Conservation (phyloP, 148 eudicot species). For the Rhododendron ovatum region DNA sequence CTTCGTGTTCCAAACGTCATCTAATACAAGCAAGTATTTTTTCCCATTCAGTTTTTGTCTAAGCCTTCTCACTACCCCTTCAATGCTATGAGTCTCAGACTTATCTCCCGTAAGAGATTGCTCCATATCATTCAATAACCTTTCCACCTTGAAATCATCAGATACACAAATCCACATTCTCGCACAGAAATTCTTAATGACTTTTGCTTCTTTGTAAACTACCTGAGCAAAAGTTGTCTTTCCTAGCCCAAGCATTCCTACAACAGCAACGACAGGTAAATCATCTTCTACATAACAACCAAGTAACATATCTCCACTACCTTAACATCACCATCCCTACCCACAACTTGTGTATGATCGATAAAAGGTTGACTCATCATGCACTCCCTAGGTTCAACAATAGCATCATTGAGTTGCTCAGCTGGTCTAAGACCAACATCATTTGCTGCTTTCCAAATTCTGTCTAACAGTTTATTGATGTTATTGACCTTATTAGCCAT, state of each 20-base stretch:
- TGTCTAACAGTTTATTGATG: not conserved
- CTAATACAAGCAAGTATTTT: not conserved
- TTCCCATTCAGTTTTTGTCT: not conserved
- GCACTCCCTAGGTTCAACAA: not conserved
- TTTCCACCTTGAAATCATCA: not conserved
- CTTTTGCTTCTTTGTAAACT: not conserved
- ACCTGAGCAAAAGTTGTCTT: constrained; percentile 5
- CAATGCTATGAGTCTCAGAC: not conserved
- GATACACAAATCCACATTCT: constrained; percentile 15
- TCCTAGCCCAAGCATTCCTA: constrained; percentile 7
- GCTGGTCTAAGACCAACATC: not conserved
- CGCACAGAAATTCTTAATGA: not conserved
- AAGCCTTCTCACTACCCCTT: constrained; percentile 4
- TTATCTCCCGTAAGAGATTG: not conserved
- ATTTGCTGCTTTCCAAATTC: not conserved
- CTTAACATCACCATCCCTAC: constrained; percentile 4
- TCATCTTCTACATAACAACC: not conserved
- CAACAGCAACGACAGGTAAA: not conserved
- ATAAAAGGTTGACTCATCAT: too few species aligned
- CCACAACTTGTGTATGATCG: not conserved
- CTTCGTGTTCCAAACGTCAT: constrained; percentile 20
- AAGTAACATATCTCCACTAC: not conserved
- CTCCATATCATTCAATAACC: constrained; percentile 2
- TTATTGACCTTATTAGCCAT: not conserved
- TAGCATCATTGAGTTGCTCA: not conserved